Evolutionary conservation across 805 yeast species (phyloP).

Genomic region (Ogataea chonburiensis): DNA sequence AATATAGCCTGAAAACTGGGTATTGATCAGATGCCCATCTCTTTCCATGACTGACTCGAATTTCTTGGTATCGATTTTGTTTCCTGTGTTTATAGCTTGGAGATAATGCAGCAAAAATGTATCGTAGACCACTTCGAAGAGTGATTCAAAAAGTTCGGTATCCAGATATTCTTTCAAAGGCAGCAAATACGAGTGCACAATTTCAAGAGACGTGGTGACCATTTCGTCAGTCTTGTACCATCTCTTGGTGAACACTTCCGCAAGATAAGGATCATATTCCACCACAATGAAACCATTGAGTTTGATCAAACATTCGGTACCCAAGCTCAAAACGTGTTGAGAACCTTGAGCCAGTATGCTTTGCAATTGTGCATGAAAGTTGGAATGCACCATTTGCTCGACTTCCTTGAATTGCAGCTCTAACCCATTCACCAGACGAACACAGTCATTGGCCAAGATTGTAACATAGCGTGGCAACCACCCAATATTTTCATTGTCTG

Average conservation of each 20-base stretch:
- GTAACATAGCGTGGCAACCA: constrained; percentile 33
- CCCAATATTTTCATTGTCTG: constrained; percentile 23
- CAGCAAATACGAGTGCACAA: constrained; percentile 29
- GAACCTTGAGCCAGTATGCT: constrained; percentile 21
- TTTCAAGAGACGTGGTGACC: constrained; percentile 27
- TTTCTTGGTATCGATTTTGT: constrained; percentile 31
- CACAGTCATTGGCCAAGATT: constrained; percentile 32
- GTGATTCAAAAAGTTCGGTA: constrained; percentile 31
- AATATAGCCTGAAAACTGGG: constrained; percentile 45
- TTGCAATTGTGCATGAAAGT: constrained; percentile 25
- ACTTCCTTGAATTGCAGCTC: constrained; percentile 24
- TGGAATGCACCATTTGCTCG: constrained; percentile 22
- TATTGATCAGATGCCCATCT: constrained; percentile 59
- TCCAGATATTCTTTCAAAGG: constrained; percentile 31
- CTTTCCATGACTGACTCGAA: constrained; percentile 51
- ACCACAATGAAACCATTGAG: constrained; percentile 26
- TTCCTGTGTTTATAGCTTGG: constrained; percentile 21
- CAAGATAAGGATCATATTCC: constrained; percentile 26
- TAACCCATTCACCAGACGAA: constrained; percentile 31
- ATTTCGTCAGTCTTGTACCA: constrained; percentile 33
- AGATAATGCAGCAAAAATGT: constrained; percentile 40
- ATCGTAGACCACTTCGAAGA: constrained; percentile 36
- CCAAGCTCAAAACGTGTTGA: constrained; percentile 24
- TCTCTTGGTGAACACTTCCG: constrained; percentile 26
- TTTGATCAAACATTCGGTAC: constrained; percentile 29